Evolutionary conservation across 208 protist genomes (phyloP).

Genomic region (Spironucleus salmonicida): DNA sequence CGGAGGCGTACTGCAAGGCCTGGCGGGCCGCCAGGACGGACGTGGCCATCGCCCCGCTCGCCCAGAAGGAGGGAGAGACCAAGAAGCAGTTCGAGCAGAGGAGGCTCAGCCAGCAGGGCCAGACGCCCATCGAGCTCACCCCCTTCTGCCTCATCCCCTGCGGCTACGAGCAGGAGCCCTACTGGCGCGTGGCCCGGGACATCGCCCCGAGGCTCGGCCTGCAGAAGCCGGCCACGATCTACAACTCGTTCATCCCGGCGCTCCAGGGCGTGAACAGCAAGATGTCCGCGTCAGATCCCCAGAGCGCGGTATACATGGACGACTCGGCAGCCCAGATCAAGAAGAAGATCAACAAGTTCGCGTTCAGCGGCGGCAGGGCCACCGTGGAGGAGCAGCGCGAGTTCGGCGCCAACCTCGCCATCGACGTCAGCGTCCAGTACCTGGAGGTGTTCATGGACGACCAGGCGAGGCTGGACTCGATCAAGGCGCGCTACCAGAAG

Average conservation of each 20-base stretch:
- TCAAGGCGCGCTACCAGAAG: background rate
- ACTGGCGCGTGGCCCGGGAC: conserved; percentile 87
- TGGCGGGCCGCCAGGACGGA: conserved; percentile 82
- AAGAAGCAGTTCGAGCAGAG: conserved; percentile 6
- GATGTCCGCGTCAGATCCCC: conserved; percentile 76
- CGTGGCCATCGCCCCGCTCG: conserved; percentile 64
- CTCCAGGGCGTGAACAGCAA: conserved; percentile 77
- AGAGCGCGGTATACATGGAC: conserved; percentile 77
- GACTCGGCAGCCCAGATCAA: conserved; percentile 74
- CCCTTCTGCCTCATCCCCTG: conserved; percentile 85
- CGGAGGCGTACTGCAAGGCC: conserved; percentile 72
- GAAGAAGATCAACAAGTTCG: conserved; percentile 67
- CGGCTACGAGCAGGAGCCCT: conserved; percentile 83
- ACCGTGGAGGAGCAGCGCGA: conserved; percentile 61
- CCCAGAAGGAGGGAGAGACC: conserved; percentile 52
- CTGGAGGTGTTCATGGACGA: conserved; percentile 26
- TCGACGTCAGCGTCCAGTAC: conserved; percentile 26
- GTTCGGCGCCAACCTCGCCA: conserved; percentile 55
- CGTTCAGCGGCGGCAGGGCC: conserved; percentile 71
- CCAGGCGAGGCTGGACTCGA: background rate
- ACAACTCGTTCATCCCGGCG: conserved; percentile 86
- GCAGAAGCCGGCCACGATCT: conserved; percentile 74
- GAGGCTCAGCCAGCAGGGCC: background rate
- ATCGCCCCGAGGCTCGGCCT: conserved; percentile 67
- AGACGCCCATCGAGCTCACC: background rate